These are phyloP conservation scores for Lactifluus pinguis DNA, from an alignment of 768 basidiomycete genomes.

Conservation along the genomic window DNA sequence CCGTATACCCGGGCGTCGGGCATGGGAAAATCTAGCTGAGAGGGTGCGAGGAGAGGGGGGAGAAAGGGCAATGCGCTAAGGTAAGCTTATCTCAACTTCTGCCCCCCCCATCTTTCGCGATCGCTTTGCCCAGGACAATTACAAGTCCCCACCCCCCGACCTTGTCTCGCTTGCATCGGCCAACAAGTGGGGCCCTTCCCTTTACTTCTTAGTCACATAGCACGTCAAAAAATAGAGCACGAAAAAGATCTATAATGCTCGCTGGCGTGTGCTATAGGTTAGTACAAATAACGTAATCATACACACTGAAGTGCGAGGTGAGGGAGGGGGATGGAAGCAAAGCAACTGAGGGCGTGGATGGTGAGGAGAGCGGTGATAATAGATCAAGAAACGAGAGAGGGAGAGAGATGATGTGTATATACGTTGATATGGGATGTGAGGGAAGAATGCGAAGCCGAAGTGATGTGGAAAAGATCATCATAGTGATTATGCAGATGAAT, in stretches of 20 bases:
- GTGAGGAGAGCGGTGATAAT: slow-evolving; percentile 14
- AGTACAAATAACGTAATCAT: slow-evolving; percentile 21
- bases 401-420: slow-evolving; percentile 20
- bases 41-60: not conserved
- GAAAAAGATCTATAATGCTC: slow-evolving; percentile 12
- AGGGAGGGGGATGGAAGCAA: not conserved
- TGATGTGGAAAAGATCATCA: slow-evolving; percentile 13
- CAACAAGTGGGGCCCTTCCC: not conserved
- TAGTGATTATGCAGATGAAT: slow-evolving; percentile 14
- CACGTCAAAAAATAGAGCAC: not conserved
- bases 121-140: not conserved
- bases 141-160: not conserved
- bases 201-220: not conserved
- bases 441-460: slow-evolving; percentile 7
- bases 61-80: not conserved
- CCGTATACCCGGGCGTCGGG: slow-evolving; percentile 6
- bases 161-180: not conserved
- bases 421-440: slow-evolving; percentile 12
- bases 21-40: not conserved
- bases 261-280: slow-evolving; percentile 16
- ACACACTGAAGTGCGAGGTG: slow-evolving; percentile 14
- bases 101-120: not conserved
- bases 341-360: slow-evolving; percentile 1
- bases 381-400: slow-evolving; percentile 12
- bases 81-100: slow-evolving; percentile 3